Evolutionary conservation across 2,329 filamentous ascomycete genomes (phyloP), one percentile per base, ranked within the genome.

Genomic region (Diaporthe batatas): DNA sequence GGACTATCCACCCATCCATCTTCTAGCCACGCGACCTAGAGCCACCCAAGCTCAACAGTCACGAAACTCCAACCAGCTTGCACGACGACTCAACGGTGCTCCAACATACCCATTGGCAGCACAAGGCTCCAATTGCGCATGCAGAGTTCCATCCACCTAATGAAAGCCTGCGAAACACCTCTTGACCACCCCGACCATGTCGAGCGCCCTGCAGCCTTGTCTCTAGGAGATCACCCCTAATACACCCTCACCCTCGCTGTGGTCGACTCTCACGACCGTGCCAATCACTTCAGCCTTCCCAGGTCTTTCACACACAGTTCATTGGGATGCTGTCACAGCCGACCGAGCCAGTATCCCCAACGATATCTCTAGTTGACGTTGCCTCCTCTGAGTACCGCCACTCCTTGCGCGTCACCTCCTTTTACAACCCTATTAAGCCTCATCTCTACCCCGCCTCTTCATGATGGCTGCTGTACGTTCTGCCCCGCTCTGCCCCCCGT

Each of bases 401-500:
- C 55, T 42, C 14, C 16, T 65, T 39, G 55, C 73, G 42, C 64
- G 68, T 71, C 68, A 47, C 68, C 39, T 71, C 34, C 42, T 73
- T 54, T 58, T 64, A 68, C 64, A 69, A 68, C 18, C 49, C 32
- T 25, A 23, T 44, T n/a, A 59, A 69, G 58, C 39, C 68, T 36
- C 59, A 54, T 29, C 65, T 65, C 47, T 68, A 10, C 54, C n/a
- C 42, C 39, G 53, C 58, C 25, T 23, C 25, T 62, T 75, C 78
- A 82, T 71, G 69, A 84, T 84, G 83, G 79, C 82, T 73, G 77
- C 80, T 73, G 82, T 84, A 83, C 73, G 81, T 81, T 74, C 78
- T 36, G 39, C 65, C 69, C 68, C 72, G 81, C 80, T 74, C 78
- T 36, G 36, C 65, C 69, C 69, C 69, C 71, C 49, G 34, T 23